Base-by-base conservation (phyloP, 1,139 yeast species). In the Debaryomyces sp. region DNA sequence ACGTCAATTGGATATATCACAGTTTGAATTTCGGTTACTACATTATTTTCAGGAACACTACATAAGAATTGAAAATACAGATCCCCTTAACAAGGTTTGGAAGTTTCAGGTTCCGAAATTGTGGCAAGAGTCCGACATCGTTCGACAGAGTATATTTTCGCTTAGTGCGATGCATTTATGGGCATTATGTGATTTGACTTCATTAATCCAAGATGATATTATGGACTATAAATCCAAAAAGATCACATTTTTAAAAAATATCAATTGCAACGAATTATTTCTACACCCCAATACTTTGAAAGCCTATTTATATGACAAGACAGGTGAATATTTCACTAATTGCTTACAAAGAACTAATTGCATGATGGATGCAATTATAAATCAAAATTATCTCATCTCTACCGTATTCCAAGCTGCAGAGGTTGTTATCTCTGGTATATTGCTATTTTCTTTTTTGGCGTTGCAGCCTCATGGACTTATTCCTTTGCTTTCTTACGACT, bases 281-380 rank as follows among this genome's bases (percentile, higher is more conserved):
- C 50, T 71, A 3, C 73, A 70, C 50, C 73, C 75, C 1, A 63
- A 62, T 49, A 56, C 54, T 37, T 47, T 68, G n/a, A 50, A 65
- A 12, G 73, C 74, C 1, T 51, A 71, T 26, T 56, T 72, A 1
- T 54, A 18, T 29, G 36, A 42, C 1, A 35, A 42, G 13, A 50
- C 49, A 13, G 34, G 47, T 6, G 53, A 51, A 27, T 52, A 50
- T 41, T 52, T 48, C 26, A 45, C 45, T 10, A 33, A 43, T 10
- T 42, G 41, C 21, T 38, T 54, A 9, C 24, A 44, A 26, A 18
- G 30, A 24, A 41, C 43, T 6, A 50, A 44, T 17, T 67, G 68
- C 1, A 57, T 65, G 37, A 49, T 56, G 42, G 34, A 40, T 21
- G 46, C 55, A 2, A 49, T 63, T n/a, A 42, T 41, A 6, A 29